phyloP scores from a whole-genome alignment of 2,329 filamentous ascomycete species.

The Paramyrothecium sp. region DNA sequence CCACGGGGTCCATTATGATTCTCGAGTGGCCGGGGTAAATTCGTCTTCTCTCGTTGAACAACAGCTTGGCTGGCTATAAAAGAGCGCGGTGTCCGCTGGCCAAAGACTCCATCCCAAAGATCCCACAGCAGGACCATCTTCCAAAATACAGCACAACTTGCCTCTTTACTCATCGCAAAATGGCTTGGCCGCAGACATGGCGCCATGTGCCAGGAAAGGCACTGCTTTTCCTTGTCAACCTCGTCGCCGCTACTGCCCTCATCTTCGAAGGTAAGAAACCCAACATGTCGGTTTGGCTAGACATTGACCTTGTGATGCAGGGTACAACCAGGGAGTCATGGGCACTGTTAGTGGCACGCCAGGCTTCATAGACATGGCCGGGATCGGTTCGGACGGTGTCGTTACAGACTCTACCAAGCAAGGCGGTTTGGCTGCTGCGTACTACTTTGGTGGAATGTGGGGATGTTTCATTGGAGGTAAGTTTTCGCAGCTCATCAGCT shows the following conservation, averaged over 20 bases:
- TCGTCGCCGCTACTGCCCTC: conserved; percentile 17
- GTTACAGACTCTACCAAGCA: conserved; percentile 47
- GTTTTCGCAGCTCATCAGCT: background rate
- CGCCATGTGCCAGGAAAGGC: conserved; percentile 17
- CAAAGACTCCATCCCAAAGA: background rate
- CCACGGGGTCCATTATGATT: background rate
- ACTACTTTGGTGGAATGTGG: conserved; percentile 50
- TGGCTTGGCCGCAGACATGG: conserved; percentile 14
- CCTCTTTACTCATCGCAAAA: background rate
- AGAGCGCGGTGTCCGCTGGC: background rate
- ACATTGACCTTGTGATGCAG: conserved; percentile 21
- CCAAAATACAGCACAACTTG: background rate
- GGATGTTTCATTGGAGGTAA: conserved; percentile 45
- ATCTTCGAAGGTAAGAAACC: conserved; percentile 15
- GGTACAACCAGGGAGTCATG: conserved; percentile 56
- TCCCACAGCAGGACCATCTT: background rate
- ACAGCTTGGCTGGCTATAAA: background rate
- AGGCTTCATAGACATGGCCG: conserved; percentile 38
- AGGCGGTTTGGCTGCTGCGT: conserved; percentile 51
- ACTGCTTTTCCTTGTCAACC: conserved; percentile 16
- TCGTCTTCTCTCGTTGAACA: background rate
- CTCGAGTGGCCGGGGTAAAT: background rate
- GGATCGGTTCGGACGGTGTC: conserved; percentile 44
- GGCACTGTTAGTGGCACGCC: conserved; percentile 45
- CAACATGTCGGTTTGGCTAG: background rate